Evolutionary conservation across 2,329 filamentous ascomycete genomes (phyloP), one percentile per base, ranked within the genome.

Genomic region (Sclerotinia minor): DNA sequence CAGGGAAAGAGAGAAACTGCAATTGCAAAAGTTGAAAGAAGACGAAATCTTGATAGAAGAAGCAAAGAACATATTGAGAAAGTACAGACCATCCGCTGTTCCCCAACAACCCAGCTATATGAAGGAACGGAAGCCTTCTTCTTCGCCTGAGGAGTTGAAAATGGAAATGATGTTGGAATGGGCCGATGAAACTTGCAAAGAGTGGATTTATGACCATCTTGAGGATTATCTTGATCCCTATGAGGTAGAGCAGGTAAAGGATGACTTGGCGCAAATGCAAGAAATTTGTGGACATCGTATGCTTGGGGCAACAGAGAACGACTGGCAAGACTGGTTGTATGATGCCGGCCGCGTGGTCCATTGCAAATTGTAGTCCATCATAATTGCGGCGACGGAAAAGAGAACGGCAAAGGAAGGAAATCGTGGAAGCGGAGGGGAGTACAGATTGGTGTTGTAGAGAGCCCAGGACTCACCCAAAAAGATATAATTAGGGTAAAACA

Each of bases 131-230:
- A 38, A 55, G 32, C 29, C 53, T 2, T 55, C 35, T 21, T 55
- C 32, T 15, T 3, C 9, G 32, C 54, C 54, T 57, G 32, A 7
- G 32, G 32, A 38, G 32, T 9, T 38, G 11, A 57, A 38, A 35
- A 17, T 38, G n/a, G 32, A 38, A 6, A 5, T 24, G 54, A 57
- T 57, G 32, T n/a, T 7, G n/a, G 19, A 38, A 5, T 57, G 54
- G 54, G 54, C 38, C 15, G 8, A n/a, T n/a, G 32, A 57, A n/a
- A 24, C 32, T 26, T 57, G 54, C 54, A 57, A 57, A 32, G 32
- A 57, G 35, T 57, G 54, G 54, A 41, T 57, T 35, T 41, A 38
- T n/a, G 54, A 57, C 41, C 35, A 35, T 41, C 32, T 41, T 17
- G 32, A 57, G n/a, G 7, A 24, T 41, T 13, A 35, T 6, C 21